Base-by-base conservation (phyloP, 768 basidiomycete species). In the Lactifluus volemus region DNA sequence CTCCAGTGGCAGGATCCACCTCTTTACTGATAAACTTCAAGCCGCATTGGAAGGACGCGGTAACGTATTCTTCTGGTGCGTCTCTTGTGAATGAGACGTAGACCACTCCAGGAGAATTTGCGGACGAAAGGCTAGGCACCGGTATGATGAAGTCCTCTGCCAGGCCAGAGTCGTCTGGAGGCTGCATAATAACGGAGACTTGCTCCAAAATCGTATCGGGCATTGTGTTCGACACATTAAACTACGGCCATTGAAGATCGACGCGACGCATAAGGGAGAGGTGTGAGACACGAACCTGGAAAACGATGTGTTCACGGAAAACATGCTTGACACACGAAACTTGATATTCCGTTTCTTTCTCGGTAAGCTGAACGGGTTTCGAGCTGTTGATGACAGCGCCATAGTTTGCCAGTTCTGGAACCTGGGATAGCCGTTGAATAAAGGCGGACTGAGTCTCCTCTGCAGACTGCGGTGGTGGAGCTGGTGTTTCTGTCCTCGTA, bases 21-120 rank as follows among this genome's bases (percentile, higher is more conserved):
- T 99, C 97, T 74, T 98, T 99, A 77, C 91, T 95, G 67, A 95
- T 77, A 70, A 97, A 99, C 73, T 92, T 93, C 73, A 99, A 85
- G 9, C 85, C 82, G 70, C 93, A 97, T 63, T 82, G 81, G 83
- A 98, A 98, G 17, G 92, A 90, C 7, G 85, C 90, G 41, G 85
- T 75, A 15, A 84, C 80, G 74, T 92, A 98, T 60, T 85, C 81
- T 29, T 82, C 83, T 0, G 93, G 90, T 39, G 77, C 74, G 55
- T 85, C 84, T 49, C 95, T 87, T 11, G 91, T 88, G 79, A 97
- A 98, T 0, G 92, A 94, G 38, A 95, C 95, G 70, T 98, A 99
- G 52, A 95, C 81, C 53, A 89, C 80, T 44, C 88, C 85, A n/a
- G 93, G 87, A 4, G 89, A 92, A 29, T 77, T 84, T 17, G 84